Conservation (phyloP, 208 protist species). For the Wallacemonas collosoma region DNA sequence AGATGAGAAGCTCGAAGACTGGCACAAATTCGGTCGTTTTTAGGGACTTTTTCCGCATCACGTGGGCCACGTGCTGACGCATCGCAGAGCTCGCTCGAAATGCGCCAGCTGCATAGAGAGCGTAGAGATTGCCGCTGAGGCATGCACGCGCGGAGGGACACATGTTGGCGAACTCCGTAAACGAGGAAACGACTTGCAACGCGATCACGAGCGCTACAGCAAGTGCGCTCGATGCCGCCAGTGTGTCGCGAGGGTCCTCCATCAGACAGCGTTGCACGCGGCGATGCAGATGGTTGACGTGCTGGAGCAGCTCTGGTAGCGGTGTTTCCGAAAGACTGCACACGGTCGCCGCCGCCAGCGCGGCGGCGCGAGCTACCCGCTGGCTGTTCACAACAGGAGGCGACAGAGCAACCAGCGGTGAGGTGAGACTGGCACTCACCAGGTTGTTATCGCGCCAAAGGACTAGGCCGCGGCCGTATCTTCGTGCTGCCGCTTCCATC, state of each 20-base stretch:
- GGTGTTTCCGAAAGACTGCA: not conserved
- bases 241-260: slow-evolving; percentile 6
- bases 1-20: not conserved
- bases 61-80: not conserved
- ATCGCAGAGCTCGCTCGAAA: not conserved
- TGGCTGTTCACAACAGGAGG: slow-evolving; percentile 23
- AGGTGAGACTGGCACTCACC: not conserved
- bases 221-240: not conserved
- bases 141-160: slow-evolving; percentile 9
- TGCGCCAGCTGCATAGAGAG: not conserved
- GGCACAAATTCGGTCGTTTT: slow-evolving; percentile 2
- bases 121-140: slow-evolving; percentile 4
- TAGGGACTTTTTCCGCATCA: slow-evolving; percentile 9
- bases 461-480: slow-evolving; percentile 2
- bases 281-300: slow-evolving; percentile 4
- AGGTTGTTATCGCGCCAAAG: slow-evolving; percentile 18
- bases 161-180: slow-evolving; percentile 10
- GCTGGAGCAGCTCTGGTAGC: slow-evolving; percentile 1
- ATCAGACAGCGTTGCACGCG: slow-evolving; percentile 4
- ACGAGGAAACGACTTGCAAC: not conserved
- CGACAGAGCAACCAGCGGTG: slow-evolving; percentile 24
- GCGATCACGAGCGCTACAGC: not conserved
- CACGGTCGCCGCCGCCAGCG: slow-evolving; percentile 1
- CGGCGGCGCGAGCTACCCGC: not conserved
- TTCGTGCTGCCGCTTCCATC: not conserved